Percentiles rank a stretch among this genome's conserved stretches.
phyloP scores from a whole-genome alignment of 2,329 filamentous ascomycete genomes.

The Fusarium mangiferae region DNA sequence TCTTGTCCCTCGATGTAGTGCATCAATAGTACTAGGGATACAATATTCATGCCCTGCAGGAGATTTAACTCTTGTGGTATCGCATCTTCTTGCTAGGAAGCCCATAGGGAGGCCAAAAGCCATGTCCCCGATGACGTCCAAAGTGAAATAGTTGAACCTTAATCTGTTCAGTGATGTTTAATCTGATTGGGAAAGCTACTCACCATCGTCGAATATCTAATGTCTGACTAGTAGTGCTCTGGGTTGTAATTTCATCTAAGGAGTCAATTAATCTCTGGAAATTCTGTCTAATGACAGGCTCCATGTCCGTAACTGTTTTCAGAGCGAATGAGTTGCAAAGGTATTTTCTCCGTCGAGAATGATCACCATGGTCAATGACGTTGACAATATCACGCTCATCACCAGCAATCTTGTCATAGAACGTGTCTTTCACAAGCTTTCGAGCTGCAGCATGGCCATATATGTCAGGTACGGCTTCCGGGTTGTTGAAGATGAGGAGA shows the following conservation, averaged over 20 bases:
- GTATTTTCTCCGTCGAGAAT: not conserved
- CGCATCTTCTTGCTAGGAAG: not conserved
- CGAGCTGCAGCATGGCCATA: not conserved
- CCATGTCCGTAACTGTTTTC: not conserved
- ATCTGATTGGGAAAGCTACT: not conserved
- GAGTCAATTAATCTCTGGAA: not conserved
- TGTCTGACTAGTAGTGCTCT: accelerated
- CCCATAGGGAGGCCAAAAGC: not conserved
- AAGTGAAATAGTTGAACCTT: not conserved
- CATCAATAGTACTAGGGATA: not conserved
- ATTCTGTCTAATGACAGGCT: not conserved
- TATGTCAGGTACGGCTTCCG: not conserved
- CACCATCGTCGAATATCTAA: not conserved
- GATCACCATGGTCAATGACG: not conserved
- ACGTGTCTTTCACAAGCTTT: not conserved
- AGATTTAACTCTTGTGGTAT: not conserved
- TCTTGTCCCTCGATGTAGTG: not conserved
- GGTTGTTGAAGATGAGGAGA: not conserved
- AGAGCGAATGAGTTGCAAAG: not conserved
- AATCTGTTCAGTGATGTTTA: not conserved
- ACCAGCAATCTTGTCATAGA: not conserved
- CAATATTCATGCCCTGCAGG: not conserved
- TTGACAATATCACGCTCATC: not conserved
- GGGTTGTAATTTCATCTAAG: not conserved
- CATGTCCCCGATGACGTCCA: not conserved